These are phyloP conservation scores for Chaetomium sp. DNA, from an alignment of 2,329 filamentous ascomycete species.

Conservation along the genomic window DNA sequence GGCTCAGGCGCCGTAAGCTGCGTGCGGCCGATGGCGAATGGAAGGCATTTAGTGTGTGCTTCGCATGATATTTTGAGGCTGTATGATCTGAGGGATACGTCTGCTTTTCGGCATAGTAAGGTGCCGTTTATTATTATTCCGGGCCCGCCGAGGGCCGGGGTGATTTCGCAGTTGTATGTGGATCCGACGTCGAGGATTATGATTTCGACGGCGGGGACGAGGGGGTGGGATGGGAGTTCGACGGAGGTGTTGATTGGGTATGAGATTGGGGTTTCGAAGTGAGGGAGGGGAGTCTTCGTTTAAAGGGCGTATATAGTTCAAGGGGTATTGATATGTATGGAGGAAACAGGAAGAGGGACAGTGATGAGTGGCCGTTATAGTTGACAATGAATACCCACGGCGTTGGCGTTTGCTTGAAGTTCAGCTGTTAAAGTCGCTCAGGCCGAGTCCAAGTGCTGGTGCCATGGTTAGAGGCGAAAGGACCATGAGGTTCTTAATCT, in stretches of 20 bases:
- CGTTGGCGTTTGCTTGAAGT: too few species aligned
- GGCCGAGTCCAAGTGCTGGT: too few species aligned
- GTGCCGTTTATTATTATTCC: slow-evolving; percentile 96
- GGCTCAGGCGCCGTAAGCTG: slow-evolving; percentile 88
- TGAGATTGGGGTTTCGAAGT: slow-evolving; percentile 57
- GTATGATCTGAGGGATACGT: slow-evolving; percentile 73
- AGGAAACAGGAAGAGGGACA: too few species aligned
- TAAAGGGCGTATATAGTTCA: background rate
- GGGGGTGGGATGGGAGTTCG: slow-evolving; percentile 86
- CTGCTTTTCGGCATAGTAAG: slow-evolving; percentile 62
- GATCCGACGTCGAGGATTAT: slow-evolving; percentile 87
- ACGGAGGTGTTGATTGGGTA: slow-evolving; percentile 94
- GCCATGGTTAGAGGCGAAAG: too few species aligned
- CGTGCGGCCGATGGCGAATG: slow-evolving; percentile 85
- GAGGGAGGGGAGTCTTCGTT: background rate
- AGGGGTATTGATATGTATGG: too few species aligned
- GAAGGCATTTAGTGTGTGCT: slow-evolving; percentile 84
- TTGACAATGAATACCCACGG: too few species aligned
- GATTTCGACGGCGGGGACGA: slow-evolving; percentile 83
- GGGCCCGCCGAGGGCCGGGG: slow-evolving; percentile 73
- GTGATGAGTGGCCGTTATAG: too few species aligned
- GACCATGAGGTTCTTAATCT: too few species aligned
- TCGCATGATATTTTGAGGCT: slow-evolving; percentile 89
- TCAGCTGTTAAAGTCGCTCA: too few species aligned
- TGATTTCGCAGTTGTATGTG: slow-evolving; percentile 78